Percentiles rank a stretch among this genome's conserved stretches.
Evolutionary conservation across 257 asterid genomes (phyloP).

Genomic region (Cordia subcordata): DNA sequence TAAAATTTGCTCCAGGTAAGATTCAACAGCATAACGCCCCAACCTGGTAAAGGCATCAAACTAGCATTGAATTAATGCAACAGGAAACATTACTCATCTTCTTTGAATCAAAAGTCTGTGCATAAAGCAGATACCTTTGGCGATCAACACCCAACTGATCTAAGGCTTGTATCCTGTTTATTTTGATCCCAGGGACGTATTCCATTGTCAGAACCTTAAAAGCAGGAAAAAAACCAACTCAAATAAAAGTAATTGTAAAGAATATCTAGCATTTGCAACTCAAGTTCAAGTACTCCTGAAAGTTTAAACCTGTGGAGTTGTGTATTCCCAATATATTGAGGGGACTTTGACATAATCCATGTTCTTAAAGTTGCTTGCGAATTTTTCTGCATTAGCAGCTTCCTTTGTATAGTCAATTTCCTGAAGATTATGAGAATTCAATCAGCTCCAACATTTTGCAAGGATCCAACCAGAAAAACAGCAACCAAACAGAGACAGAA

Average conservation of each 20-base stretch:
- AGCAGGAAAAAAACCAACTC: conserved; percentile 11
- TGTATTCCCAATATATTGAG: conserved; percentile 73
- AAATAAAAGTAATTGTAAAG: conserved; percentile 12
- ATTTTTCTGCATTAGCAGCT: conserved; percentile 77
- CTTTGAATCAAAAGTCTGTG: neutral
- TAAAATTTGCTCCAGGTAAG: conserved; percentile 86
- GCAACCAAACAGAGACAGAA: neutral
- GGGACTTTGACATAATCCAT: conserved; percentile 90
- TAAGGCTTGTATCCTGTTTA: conserved; percentile 83
- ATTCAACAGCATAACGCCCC: conserved; percentile 89
- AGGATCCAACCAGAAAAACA: neutral
- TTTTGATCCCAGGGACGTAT: conserved; percentile 89
- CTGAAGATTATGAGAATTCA: conserved; percentile 30
- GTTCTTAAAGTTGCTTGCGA: conserved; percentile 69
- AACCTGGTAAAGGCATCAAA: conserved; percentile 37
- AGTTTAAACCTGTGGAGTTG: conserved; percentile 75
- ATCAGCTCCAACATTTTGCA: conserved; percentile 2
- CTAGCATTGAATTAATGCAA: neutral
- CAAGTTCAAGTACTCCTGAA: conserved; percentile 12
- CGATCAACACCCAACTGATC: conserved; percentile 93
- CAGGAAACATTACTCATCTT: neutral
- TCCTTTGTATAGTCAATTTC: conserved; percentile 88
- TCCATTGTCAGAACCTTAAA: conserved; percentile 78
- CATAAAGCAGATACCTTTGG: conserved; percentile 37
- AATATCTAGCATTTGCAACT: conserved; percentile 7